Base-by-base conservation (phyloP, 2,329 filamentous ascomycete species). In the Taxawa tesnikishii region DNA sequence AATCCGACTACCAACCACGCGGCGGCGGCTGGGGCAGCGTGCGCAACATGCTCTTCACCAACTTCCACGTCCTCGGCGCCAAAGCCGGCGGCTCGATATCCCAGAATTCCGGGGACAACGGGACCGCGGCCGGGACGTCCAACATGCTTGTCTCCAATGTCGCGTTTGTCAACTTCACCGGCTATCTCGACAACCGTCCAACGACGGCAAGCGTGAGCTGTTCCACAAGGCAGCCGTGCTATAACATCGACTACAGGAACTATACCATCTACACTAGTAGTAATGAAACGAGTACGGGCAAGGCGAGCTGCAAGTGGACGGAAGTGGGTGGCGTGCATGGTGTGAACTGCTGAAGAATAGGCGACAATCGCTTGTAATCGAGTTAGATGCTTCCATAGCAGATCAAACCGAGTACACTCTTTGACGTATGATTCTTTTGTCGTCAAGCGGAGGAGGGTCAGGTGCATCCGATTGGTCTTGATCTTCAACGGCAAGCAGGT, bases 1-100 rank as follows among this genome's bases (percentile, higher is more conserved):
- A 73, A 42, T 62, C 54, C 32, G 64, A 51, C 6, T 59, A 55
- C 13, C 47, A 58, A 21, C 65, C 68, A 3, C 55, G 63, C 4
- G 68, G 68, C 7, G 66, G 60, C 10, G 68, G 68, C n/a, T 70
- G 67, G 63, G 69, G 69, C 11, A 52, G 47, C 3, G 60, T 73
- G 4, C 48, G 53, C 10, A 68, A 71, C 40, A 50, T 73, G 6
- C 43, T 60, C 2, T 68, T 73, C 38, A 53, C 57, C 12, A 70
- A 71, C 38, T 70, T 73, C 41, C 39, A 58, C 9, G 43, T 71
- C 9, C 39, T 60, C 7, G 68, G 65, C 8, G 59, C 67, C 1
- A 53, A 56, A 10, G 42, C 48, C 10, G 63, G 62, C 0, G 54
- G 59, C 0, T 41, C 44, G 2, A 68, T 73, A 33, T 62, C 48